Evolutionary conservation across 192 early-diverging fungal genomes (phyloP).

Genomic region (Podila horticola): DNA sequence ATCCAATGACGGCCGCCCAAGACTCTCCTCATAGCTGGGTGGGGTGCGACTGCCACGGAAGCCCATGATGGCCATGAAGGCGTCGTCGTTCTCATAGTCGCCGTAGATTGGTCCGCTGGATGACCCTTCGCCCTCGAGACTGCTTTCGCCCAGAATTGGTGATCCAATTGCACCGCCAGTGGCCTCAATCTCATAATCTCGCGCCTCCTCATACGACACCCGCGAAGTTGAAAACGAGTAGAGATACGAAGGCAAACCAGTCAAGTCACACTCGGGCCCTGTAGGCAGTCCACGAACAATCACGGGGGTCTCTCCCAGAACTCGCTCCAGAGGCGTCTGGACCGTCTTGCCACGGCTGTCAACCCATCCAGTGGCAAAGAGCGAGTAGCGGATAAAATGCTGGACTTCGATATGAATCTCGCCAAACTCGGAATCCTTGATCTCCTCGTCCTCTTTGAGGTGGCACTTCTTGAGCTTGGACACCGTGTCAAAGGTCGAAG

Average conservation of each 20-base stretch:
- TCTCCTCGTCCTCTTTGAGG: conserved; percentile 25
- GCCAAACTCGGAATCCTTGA: conserved; percentile 44
- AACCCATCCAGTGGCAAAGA: conserved; percentile 38
- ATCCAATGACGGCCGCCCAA: conserved; percentile 38
- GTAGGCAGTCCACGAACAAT: conserved; percentile 33
- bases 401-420: conserved; percentile 42
- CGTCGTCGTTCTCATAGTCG: conserved; percentile 46
- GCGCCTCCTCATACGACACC: conserved; percentile 42
- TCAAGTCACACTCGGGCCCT: conserved; percentile 39
- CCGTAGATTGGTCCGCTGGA: conserved; percentile 31
- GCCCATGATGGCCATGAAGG: conserved; percentile 48
- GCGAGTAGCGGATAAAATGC: conserved; percentile 45
- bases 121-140: conserved; percentile 11
- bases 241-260: conserved; percentile 36
- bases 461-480: conserved; percentile 24
- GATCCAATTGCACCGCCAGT: conserved; percentile 3
- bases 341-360: conserved; percentile 34
- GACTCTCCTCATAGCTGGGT: conserved; percentile 42
- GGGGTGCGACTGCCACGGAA: conserved; percentile 45
- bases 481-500: conserved; percentile 19
- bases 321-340: conserved; percentile 15
- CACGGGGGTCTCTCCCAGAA: conserved; percentile 28
- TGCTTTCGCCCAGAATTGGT: not conserved
- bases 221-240: conserved; percentile 49
- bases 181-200: conserved; percentile 42